Percentiles rank a stretch among this genome's conserved stretches.
These are phyloP conservation scores for Syncephalastrum contaminatum DNA, from an alignment of 371 early-diverging fungal species.

Conservation along the genomic window DNA sequence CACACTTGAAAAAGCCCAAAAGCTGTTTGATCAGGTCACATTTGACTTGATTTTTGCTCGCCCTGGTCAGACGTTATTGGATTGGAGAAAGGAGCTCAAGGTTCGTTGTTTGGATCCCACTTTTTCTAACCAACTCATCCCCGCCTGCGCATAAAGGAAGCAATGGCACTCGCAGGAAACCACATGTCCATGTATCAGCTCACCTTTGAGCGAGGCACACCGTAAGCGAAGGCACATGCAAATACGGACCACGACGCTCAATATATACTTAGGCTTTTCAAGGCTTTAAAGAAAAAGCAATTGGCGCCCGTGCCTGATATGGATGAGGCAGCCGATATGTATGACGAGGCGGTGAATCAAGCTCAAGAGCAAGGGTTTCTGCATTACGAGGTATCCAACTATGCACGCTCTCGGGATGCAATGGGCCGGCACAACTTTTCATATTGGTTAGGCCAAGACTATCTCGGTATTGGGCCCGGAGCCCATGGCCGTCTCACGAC, in stretches of 20 bases:
- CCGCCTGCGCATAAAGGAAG: slow-evolving; percentile 20
- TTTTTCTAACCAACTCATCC: neutral
- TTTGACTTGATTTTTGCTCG: slow-evolving; percentile 89
- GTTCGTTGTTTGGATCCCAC: slow-evolving; percentile 12
- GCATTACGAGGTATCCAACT: slow-evolving; percentile 90
- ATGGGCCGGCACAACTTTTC: slow-evolving; percentile 76
- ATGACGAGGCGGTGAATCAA: slow-evolving; percentile 60
- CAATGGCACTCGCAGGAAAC: slow-evolving; percentile 55
- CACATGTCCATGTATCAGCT: slow-evolving; percentile 86
- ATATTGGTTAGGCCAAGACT: slow-evolving; percentile 86
- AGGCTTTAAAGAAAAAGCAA: slow-evolving; percentile 40
- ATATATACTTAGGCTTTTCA: slow-evolving; percentile 45
- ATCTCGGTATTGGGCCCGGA: slow-evolving; percentile 84
- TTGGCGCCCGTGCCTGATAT: slow-evolving; percentile 39
- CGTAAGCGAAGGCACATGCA: slow-evolving; percentile 32
- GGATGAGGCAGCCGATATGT: slow-evolving; percentile 74
- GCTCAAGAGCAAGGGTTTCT: slow-evolving; percentile 52
- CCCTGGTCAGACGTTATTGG: slow-evolving; percentile 62
- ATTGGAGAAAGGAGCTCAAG: slow-evolving; percentile 69
- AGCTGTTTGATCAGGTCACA: slow-evolving; percentile 66
- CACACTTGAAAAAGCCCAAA: slow-evolving; percentile 53
- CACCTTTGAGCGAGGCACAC: slow-evolving; percentile 82
- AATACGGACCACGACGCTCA: neutral
- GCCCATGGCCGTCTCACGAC: slow-evolving; percentile 77
- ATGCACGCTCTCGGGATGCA: slow-evolving; percentile 41